These are phyloP conservation scores for Dissophora globulifera DNA, from an alignment of 192 early-diverging fungal species.

Conservation along the genomic window DNA sequence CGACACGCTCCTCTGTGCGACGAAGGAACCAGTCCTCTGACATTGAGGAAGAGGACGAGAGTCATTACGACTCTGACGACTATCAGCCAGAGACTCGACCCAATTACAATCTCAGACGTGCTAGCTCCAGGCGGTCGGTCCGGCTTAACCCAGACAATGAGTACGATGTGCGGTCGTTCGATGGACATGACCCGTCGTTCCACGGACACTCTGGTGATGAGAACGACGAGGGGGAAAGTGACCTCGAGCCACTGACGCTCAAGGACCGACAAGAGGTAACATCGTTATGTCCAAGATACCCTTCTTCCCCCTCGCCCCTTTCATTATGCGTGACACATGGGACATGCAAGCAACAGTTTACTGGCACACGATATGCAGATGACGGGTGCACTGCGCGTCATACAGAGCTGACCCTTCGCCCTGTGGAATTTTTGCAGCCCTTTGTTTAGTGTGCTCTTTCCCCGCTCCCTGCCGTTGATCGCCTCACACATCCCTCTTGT, in stretches of 20 bases:
- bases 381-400: no score
- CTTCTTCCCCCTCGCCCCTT: neutral
- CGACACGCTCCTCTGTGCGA: constrained; percentile 41
- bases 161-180: constrained; percentile 30
- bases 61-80: constrained; percentile 23
- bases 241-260: constrained; percentile 61
- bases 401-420: no score
- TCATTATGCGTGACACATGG: neutral
- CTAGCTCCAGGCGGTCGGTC: constrained; percentile 39
- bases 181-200: constrained; percentile 17
- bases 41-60: constrained; percentile 51
- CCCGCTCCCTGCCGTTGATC: no score
- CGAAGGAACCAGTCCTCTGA: constrained; percentile 36
- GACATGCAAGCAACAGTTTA: no score
- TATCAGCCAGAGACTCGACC: constrained; percentile 12
- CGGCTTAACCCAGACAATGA: constrained; percentile 37
- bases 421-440: no score
- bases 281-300: neutral
- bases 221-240: constrained; percentile 53
- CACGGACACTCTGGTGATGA: constrained; percentile 14
- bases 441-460: no score
- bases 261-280: constrained; percentile 69
- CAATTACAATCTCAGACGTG: constrained; percentile 32
- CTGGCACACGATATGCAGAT: no score
- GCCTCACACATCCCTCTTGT: no score